Percentiles rank a stretch among this genome's conserved stretches.
Evolutionary conservation across 2,329 filamentous ascomycete species (phyloP).

Genomic region (Scedosporium boydii): DNA sequence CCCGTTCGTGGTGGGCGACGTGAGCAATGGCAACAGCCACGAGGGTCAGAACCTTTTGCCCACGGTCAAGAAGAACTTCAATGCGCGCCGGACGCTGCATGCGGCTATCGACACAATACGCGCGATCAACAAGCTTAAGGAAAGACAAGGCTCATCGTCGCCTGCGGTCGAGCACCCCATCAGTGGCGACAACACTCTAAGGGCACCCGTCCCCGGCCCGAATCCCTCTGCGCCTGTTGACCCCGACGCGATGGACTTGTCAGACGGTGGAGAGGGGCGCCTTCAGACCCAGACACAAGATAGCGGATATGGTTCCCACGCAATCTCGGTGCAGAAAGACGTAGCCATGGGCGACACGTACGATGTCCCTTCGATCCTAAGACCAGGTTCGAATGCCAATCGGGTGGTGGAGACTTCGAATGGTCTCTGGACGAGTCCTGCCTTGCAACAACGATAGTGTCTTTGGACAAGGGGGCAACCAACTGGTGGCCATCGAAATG

Average conservation of each 20-base stretch:
- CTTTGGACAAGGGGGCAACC: background rate
- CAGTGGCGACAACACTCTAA: conserved; percentile 32
- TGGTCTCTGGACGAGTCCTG: conserved; percentile 45
- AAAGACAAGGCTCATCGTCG: conserved; percentile 39
- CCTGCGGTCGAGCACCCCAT: conserved; percentile 52
- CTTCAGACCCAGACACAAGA: conserved; percentile 28
- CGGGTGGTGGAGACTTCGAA: conserved; percentile 54
- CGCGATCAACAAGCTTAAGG: conserved; percentile 61
- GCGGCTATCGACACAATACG: conserved; percentile 63
- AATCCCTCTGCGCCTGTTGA: conserved; percentile 2
- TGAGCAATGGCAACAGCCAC: conserved; percentile 31
- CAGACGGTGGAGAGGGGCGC: conserved; percentile 37
- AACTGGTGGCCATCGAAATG: background rate
- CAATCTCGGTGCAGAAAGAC: conserved; percentile 25
- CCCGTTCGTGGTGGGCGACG: conserved; percentile 50
- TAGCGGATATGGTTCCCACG: conserved; percentile 39
- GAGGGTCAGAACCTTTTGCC: conserved; percentile 55
- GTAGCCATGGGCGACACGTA: conserved; percentile 38
- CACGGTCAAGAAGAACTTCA: conserved; percentile 67
- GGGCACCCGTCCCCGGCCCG: background rate
- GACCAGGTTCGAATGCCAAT: conserved; percentile 45
- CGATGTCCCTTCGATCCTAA: conserved; percentile 39
- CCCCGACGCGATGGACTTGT: conserved; percentile 15
- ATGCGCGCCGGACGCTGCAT: conserved; percentile 57
- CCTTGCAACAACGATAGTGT: conserved; percentile 14